Conservation (phyloP, 192 early-diverging fungal species). For the Umbelopsis ramanniana region DNA sequence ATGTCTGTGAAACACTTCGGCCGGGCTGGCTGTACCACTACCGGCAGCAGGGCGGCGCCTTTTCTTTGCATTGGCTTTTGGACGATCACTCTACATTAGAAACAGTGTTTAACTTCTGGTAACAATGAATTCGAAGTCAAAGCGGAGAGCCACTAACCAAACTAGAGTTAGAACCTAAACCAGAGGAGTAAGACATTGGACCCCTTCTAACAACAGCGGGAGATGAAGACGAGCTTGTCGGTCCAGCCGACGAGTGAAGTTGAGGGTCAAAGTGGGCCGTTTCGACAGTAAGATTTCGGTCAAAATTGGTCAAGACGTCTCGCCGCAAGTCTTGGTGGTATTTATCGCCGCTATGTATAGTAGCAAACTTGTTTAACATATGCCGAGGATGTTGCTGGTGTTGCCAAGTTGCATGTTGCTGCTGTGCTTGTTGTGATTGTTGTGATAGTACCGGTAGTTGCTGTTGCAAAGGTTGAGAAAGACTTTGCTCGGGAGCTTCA, state of each 20-base stretch:
- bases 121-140: neutral
- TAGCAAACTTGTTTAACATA: constrained; percentile 35
- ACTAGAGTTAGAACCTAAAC: neutral
- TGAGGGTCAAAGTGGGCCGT: constrained; percentile 37
- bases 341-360: constrained; percentile 31
- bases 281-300: constrained; percentile 40
- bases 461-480: neutral
- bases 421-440: neutral
- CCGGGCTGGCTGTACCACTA: constrained; percentile 31
- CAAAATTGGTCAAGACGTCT: constrained; percentile 35
- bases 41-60: neutral
- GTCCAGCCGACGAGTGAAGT: constrained; percentile 21
- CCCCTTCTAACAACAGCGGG: neutral
- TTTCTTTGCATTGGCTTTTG: constrained; percentile 18
- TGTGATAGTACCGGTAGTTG: neutral
- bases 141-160: neutral
- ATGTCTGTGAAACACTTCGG: constrained; percentile 42
- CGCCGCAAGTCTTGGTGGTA: constrained; percentile 25
- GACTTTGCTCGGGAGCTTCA: neutral
- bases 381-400: constrained; percentile 7
- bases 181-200: neutral
- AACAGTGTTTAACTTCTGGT: neutral
- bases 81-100: neutral
- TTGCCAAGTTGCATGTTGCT: constrained; percentile 15
- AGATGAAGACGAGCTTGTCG: constrained; percentile 1